Conservation (phyloP, 805 yeast species). For the Millerozyma miso region DNA sequence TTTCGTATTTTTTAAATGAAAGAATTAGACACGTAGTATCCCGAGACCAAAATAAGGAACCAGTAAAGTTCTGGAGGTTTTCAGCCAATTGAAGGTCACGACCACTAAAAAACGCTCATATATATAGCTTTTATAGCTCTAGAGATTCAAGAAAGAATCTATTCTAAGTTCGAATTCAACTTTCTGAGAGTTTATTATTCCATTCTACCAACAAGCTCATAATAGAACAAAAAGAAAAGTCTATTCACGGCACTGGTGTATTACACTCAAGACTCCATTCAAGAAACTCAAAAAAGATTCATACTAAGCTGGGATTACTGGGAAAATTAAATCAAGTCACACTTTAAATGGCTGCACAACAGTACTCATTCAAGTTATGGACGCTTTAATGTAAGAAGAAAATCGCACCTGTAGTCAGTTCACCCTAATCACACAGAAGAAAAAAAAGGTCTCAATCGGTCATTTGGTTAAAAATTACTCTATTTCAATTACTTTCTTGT, state of each 20-base stretch:
- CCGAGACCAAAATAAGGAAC: conserved; percentile 6
- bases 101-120: not conserved
- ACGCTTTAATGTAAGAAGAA: not conserved
- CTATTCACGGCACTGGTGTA: not conserved
- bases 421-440: not conserved
- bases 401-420: not conserved
- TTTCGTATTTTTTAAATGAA: too few relatives aligned
- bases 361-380: not conserved
- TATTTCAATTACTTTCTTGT: not conserved
- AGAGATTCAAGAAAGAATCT: not conserved
- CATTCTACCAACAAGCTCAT: not conserved
- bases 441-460: not conserved
- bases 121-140: not conserved
- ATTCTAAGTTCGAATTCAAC: not conserved
- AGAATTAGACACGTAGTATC: conserved; percentile 2
- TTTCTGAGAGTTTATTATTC: not conserved
- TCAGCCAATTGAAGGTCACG: not conserved
- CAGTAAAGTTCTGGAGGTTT: not conserved
- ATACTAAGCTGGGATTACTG: not conserved
- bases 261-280: not conserved
- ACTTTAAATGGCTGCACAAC: not conserved
- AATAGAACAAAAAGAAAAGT: not conserved
- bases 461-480: not conserved
- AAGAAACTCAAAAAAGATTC: not conserved
- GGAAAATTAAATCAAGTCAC: not conserved